These are phyloP conservation scores for Hypoxylon crocopeplum DNA, from an alignment of 495 filamentous ascomycete species.

Conservation along the genomic window DNA sequence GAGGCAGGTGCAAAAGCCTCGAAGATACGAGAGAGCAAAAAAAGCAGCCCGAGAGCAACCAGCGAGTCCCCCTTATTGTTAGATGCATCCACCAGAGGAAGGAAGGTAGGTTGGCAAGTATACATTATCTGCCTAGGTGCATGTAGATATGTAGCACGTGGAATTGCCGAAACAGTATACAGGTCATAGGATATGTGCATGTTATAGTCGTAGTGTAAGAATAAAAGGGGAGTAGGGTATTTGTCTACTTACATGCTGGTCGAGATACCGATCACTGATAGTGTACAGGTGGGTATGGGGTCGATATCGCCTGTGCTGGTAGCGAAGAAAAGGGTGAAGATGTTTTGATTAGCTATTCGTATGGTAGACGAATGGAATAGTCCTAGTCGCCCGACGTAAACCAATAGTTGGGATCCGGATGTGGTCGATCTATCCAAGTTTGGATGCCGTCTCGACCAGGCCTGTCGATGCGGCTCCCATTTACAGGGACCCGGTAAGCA, in stretches of 20 bases:
- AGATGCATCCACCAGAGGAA: too few species aligned
- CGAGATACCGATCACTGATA: constrained; percentile 1
- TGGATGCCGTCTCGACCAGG: constrained; percentile 32
- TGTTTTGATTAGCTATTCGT: constrained; percentile 35
- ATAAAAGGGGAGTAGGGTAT: background rate
- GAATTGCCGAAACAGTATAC: too few species aligned
- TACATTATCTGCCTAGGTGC: background rate
- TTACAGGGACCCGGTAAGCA: constrained; percentile 25
- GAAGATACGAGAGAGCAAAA: too few species aligned
- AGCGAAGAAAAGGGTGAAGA: constrained; percentile 21
- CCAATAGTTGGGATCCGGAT: constrained; percentile 34
- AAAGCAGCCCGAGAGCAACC: too few species aligned
- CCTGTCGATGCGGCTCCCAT: constrained; percentile 39
- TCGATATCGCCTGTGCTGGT: background rate
- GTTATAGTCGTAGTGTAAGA: constrained; percentile 11
- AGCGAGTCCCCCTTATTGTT: too few species aligned
- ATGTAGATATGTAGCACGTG: too few species aligned
- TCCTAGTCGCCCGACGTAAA: constrained; percentile 29
- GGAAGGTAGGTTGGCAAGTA: background rate
- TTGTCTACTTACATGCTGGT: constrained; percentile 1
- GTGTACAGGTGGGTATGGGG: constrained; percentile 6
- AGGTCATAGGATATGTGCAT: background rate
- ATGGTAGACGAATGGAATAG: constrained; percentile 35
- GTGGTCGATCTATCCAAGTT: constrained; percentile 38
- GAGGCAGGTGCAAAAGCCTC: too few species aligned